Evolutionary conservation across 768 basidiomycete genomes (phyloP), one percentile per base, ranked within the genome.

Genomic region (Mycena rebaudengoi): DNA sequence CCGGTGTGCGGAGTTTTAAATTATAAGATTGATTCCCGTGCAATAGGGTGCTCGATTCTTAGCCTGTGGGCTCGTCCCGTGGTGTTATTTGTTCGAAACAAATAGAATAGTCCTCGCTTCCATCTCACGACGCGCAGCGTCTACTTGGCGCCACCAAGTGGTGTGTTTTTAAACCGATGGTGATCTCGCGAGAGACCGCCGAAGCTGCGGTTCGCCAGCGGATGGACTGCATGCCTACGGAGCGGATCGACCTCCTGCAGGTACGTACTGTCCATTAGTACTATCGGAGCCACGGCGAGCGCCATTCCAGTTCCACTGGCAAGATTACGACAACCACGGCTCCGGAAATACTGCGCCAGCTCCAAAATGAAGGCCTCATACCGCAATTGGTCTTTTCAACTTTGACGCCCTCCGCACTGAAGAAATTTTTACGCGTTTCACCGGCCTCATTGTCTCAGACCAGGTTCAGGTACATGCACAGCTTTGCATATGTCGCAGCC

Each of bases 131-230:
- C 35, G 69, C 75, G n/a, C n/a, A n/a, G n/a, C n/a, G n/a, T 4
- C 82, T 91, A 11, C 64, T 94, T 25, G 90, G 91, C 41, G 91
- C 90, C 1, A 95, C 94, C 3, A 95, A 95, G 72, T 95, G 91
- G 92, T 94, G 92, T 73, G 85, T 92, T 14, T 94, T 94, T 79
- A 81, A 84, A 60, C 76, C 78, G 28, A 78, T 80, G 16, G 75
- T 75, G 14, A 79, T 85, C 2, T 83, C 90, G 4, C 85, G 85
- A 7, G 74, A 80, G 29, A 75, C 83, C 53, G 91, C 93, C 49
- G 81, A 88, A 67, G 83, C 82, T 10, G 89, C 85, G 11, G 82
- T 94, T 14, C 81, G 83, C 63, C 91, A 94, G 69, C 87, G 92
- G 50, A 83, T 91, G 77, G 80, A 82, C 23, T 88, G 91, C 35